These are phyloP conservation scores for Coelastrella sp. DNA, from an alignment of 139 green algal genomes.

Conservation along the genomic window DNA sequence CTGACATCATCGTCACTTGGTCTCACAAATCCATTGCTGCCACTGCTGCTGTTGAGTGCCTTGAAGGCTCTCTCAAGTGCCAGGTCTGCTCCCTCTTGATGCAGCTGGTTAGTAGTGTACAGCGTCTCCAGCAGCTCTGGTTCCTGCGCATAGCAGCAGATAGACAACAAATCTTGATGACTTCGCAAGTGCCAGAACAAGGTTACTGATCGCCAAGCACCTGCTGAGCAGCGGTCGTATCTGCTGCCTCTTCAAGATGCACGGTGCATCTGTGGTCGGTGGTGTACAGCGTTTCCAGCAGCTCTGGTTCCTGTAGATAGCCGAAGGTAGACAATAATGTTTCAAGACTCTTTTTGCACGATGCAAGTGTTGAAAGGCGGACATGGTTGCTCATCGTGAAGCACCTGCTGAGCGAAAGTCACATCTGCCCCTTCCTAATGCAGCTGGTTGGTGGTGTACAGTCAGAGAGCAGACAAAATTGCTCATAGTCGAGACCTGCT, in stretches of 20 bases:
- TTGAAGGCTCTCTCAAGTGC: constrained; percentile 19
- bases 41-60: neutral
- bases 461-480: neutral
- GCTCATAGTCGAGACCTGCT: no score
- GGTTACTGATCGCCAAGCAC: no score
- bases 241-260: no score
- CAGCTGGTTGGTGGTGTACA: constrained; percentile 51
- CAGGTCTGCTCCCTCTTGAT: constrained; percentile 36
- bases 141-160: constrained; percentile 55
- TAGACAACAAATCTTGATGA: no score
- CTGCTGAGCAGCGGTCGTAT: no score
- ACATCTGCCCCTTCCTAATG: constrained; percentile 29
- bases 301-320: constrained; percentile 68
- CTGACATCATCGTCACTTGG: neutral
- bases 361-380: no score
- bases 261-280: neutral
- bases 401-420: neutral
- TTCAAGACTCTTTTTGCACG: no score
- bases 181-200: no score
- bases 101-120: constrained; percentile 42
- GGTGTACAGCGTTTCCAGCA: constrained; percentile 69
- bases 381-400: no score
- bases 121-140: constrained; percentile 75
- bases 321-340: no score
- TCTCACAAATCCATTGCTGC: neutral